Evolutionary conservation across 257 asterid species (phyloP).

Genomic region (Paraleonurus japonicus): DNA sequence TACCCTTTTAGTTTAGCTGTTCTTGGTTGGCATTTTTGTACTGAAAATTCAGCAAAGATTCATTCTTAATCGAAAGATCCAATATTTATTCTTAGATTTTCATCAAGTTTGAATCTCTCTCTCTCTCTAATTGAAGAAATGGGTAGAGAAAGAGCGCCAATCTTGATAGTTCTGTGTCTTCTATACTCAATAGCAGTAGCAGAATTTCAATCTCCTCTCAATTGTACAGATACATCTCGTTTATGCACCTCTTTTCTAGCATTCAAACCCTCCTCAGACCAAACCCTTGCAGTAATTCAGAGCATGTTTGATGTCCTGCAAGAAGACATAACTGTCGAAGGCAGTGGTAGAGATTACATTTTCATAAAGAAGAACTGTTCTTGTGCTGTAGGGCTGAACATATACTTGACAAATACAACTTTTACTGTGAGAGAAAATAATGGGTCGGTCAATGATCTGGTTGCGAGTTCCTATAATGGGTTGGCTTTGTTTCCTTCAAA

Average conservation of each 20-base stretch:
- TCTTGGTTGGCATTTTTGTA: background rate
- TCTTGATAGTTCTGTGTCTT: slow-evolving; percentile 40
- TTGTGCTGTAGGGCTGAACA: slow-evolving; percentile 53
- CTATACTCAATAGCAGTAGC: slow-evolving; percentile 29
- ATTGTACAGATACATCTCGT: slow-evolving; percentile 79
- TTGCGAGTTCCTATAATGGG: slow-evolving; percentile 66
- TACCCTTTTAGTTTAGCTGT: slow-evolving; percentile 25
- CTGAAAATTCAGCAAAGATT: slow-evolving; percentile 19
- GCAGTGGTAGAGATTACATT: slow-evolving; percentile 66
- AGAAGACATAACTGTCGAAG: slow-evolving; percentile 73
- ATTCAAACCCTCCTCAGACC: slow-evolving; percentile 66
- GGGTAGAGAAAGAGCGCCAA: slow-evolving; percentile 33
- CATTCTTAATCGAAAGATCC: slow-evolving; percentile 17
- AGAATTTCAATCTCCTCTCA: slow-evolving; percentile 53
- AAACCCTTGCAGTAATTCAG: slow-evolving; percentile 55
- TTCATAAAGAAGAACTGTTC: slow-evolving; percentile 91
- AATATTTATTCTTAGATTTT: slow-evolving; percentile 3
- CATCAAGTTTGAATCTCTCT: slow-evolving; percentile 22
- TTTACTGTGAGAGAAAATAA: slow-evolving; percentile 67
- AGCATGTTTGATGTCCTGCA: slow-evolving; percentile 96
- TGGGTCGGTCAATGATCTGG: slow-evolving; percentile 75
- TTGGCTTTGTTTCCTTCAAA: slow-evolving; percentile 76
- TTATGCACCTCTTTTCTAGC: slow-evolving; percentile 83
- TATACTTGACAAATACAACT: slow-evolving; percentile 74
- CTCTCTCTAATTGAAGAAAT: slow-evolving; percentile 26